These are phyloP conservation scores for Coemansia furcata DNA, from an alignment of 192 early-diverging fungal species.

Conservation along the genomic window DNA sequence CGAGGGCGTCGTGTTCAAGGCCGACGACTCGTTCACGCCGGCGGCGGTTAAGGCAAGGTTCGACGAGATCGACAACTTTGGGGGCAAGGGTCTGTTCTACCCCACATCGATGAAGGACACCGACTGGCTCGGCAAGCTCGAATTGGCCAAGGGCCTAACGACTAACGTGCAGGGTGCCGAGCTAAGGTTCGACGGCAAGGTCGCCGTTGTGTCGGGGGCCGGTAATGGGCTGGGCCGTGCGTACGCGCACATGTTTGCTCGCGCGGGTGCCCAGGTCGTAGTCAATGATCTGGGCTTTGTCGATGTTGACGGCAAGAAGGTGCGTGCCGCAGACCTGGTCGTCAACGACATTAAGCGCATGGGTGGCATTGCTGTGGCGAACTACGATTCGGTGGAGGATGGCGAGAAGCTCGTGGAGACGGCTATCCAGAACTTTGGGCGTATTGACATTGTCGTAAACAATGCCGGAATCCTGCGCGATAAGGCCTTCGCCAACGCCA, in stretches of 20 bases:
- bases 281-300: constrained; percentile 85
- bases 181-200: constrained; percentile 73
- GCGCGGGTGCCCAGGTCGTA: constrained; percentile 84
- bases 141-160: constrained; percentile 67
- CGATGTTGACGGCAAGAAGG: constrained; percentile 43
- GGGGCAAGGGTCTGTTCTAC: constrained; percentile 44
- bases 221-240: constrained; percentile 91
- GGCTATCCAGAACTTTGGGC: constrained; percentile 80
- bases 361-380: constrained; percentile 90
- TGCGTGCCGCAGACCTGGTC: constrained; percentile 67
- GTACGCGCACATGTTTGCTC: constrained; percentile 81
- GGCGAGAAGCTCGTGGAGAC: constrained; percentile 92
- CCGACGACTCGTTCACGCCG: constrained; percentile 82
- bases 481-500: constrained; percentile 87
- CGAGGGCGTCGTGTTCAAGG: constrained; percentile 86
- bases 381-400: constrained; percentile 94
- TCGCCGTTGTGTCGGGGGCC: constrained; percentile 88
- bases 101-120: constrained; percentile 75
- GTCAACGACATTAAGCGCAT: constrained; percentile 75
- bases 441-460: constrained; percentile 86
- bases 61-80: constrained; percentile 73
- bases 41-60: constrained; percentile 76
- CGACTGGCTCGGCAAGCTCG: constrained; percentile 77
- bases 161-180: constrained; percentile 58
- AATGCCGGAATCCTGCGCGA: constrained; percentile 98